phyloP scores from a whole-genome alignment of 441 rosid genomes.

The Omphalea diandra region DNA sequence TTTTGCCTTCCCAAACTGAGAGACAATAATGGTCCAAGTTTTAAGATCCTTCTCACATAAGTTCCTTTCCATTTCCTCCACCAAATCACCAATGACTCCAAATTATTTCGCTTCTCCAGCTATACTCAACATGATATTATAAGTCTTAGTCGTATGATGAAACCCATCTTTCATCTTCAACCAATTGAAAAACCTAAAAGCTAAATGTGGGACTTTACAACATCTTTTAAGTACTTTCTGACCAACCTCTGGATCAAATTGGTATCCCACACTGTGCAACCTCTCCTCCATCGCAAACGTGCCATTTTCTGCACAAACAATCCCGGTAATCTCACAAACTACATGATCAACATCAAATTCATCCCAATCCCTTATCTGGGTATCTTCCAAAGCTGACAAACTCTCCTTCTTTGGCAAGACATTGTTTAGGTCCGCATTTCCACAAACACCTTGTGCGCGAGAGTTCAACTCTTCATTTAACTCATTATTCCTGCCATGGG shows the following conservation, averaged over 20 bases:
- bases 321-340: constrained; percentile 51
- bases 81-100: constrained; percentile 38
- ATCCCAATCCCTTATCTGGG: constrained; percentile 15
- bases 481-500: not conserved
- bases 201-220: constrained; percentile 71
- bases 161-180: constrained; percentile 49
- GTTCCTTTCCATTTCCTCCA: constrained; percentile 63
- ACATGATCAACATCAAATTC: constrained; percentile 44
- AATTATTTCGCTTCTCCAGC: constrained; percentile 60
- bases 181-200: constrained; percentile 70
- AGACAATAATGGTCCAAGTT: constrained; percentile 67
- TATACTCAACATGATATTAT: constrained; percentile 51
- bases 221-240: constrained; percentile 76
- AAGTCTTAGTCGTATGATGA: constrained; percentile 39
- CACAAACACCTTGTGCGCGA: constrained; percentile 47
- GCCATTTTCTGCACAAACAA: constrained; percentile 46
- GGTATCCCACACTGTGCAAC: constrained; percentile 43
- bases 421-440: constrained; percentile 36
- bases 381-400: constrained; percentile 13
- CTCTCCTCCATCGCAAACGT: constrained; percentile 55
- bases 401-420: constrained; percentile 17
- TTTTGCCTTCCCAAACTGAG: constrained; percentile 54
- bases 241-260: constrained; percentile 50
- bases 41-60: constrained; percentile 45
- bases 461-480: constrained; percentile 8